Evolutionary conservation across 176 grass and related monocot species (phyloP), one percentile per base, ranked within the genome.

Genomic region (Cenchrus fungigraminus): DNA sequence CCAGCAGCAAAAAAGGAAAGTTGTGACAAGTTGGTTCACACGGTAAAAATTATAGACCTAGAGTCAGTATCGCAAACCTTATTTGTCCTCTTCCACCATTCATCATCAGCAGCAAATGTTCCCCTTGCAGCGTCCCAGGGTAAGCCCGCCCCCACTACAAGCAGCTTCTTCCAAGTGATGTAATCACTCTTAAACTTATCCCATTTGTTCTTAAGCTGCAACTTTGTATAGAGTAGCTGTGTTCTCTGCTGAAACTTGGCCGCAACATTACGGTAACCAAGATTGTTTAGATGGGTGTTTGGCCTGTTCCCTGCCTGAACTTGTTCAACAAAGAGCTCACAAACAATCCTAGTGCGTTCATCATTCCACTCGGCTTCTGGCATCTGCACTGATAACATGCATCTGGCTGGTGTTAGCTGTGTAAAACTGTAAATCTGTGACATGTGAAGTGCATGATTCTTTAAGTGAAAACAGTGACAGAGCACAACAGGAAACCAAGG

Each of bases 181-280:
- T 82, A 90, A 5, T 90, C 84, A 78, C 56, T 47, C 84, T 77
- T 90, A 46, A 90, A 59, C 57, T 79, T 86, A 32, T 83, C 88
- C 76, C 88, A 90, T 82, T 86, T 86, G 69, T 90, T 90, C 54
- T 90, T 86, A 12, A 90, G 79, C 71, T 90, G 79, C 31, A 60
- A 19, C 50, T 86, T 87, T 3, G 77, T 89, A 75, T 85, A 89
- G 25, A 85, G 52, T 12, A 85, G 58, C 3, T 60, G 14, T 10
- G 82, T 89, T 68, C 63, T 89, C 65, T 81, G 44, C 51, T 85
- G 76, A 75, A 89, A 89, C 69, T 85, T 76, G 11, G 15, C 16
- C 1, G 76, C 61, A 43, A 89, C 82, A 68, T 50, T 29, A 53
- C 43, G 57, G 60, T 89, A 89, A 51, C 87, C 87, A 80, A 11